Evolutionary conservation across 2,329 filamentous ascomycete genomes (phyloP).

Genomic region (Ophiostoma australiae): DNA sequence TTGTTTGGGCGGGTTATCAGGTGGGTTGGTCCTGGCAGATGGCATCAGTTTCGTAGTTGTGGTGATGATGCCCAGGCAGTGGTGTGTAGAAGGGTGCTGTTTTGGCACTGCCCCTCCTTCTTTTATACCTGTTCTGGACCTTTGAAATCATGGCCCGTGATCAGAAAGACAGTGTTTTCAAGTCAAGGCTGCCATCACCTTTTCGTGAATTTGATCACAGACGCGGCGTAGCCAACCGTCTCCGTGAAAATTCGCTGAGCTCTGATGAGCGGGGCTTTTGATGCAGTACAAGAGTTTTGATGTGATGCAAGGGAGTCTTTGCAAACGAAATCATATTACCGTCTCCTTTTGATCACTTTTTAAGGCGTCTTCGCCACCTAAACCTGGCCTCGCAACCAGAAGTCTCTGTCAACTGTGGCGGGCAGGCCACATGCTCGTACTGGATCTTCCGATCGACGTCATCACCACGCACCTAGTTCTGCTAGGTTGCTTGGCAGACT

Average conservation of each 20-base stretch:
- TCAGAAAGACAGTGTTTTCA: no score
- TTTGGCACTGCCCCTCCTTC: background rate
- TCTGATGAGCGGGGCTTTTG: no score
- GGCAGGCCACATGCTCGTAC: background rate
- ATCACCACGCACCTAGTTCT: background rate
- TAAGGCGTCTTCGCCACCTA: background rate
- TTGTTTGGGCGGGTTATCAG: background rate
- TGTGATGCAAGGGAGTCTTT: background rate
- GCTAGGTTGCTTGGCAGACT: background rate
- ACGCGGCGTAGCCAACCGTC: no score
- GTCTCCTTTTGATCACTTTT: background rate
- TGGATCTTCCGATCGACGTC: background rate
- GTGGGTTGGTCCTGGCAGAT: background rate
- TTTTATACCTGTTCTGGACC: background rate
- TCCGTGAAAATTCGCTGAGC: background rate
- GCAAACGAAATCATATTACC: background rate
- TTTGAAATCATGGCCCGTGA: no score
- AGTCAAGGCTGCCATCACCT: no score
- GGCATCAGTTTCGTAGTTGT: background rate
- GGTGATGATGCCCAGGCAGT: background rate
- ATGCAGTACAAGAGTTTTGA: background rate
- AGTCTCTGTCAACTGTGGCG: background rate
- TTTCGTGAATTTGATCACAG: background rate
- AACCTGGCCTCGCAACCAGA: background rate
- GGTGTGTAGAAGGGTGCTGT: background rate